Conservation (phyloP, 116 monocot species). For the Trichopus zeylanicus region DNA sequence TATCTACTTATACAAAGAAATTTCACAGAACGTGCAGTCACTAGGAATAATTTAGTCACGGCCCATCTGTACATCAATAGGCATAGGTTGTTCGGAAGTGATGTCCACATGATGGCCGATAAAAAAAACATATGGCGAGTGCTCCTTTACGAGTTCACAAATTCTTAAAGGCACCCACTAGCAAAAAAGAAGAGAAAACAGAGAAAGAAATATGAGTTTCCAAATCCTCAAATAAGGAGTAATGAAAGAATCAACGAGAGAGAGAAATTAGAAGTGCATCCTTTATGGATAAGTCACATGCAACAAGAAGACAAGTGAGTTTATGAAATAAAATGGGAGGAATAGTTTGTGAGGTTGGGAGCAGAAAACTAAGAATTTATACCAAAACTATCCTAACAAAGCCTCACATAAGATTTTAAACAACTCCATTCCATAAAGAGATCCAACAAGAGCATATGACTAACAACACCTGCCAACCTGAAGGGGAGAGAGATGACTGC, state of each 20-base stretch:
- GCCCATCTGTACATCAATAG: too few relatives aligned
- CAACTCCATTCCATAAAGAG: not conserved
- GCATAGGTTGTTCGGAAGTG: too few relatives aligned
- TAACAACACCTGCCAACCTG: not conserved
- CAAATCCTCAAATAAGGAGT: not conserved
- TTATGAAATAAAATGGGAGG: not conserved
- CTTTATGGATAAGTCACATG: not conserved
- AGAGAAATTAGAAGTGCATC: not conserved
- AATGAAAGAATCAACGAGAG: not conserved
- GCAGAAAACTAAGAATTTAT: not conserved
- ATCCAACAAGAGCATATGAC: not conserved
- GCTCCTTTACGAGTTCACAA: not conserved
- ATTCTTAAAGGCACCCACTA: not conserved
- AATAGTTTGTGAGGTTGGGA: not conserved
- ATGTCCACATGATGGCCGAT: too few relatives aligned
- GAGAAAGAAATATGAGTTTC: not conserved
- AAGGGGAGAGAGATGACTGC: not conserved
- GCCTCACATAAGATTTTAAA: not conserved
- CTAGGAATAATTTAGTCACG: not conserved
- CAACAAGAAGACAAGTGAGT: not conserved
- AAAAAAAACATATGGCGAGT: not conserved
- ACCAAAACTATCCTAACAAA: not conserved
- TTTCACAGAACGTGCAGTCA: not conserved
- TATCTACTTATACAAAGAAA: not conserved
- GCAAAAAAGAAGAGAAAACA: not conserved